phyloP scores from a whole-genome alignment of 2,329 filamentous ascomycete genomes.

The Neonectria magnoliae region DNA sequence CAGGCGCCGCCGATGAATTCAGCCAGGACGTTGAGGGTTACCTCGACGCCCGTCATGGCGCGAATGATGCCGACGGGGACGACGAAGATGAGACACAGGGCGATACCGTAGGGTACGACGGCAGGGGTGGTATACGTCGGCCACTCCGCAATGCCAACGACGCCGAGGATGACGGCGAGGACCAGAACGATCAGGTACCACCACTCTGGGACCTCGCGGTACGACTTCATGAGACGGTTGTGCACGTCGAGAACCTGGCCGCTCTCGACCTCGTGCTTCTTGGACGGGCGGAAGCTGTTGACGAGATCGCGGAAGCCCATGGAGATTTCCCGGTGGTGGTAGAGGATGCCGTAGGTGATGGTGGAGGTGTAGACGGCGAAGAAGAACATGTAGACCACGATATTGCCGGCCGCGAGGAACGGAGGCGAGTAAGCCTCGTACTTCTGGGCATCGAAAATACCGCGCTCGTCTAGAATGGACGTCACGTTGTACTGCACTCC shows the following conservation, averaged over 20 bases:
- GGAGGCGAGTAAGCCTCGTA: slow-evolving; percentile 55
- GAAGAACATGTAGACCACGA: slow-evolving; percentile 51
- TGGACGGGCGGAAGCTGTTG: slow-evolving; percentile 41
- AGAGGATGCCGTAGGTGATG: slow-evolving; percentile 53
- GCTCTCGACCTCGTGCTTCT: slow-evolving; percentile 35
- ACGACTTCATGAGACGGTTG: slow-evolving; percentile 57
- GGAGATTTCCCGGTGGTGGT: slow-evolving; percentile 52
- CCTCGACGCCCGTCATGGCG: slow-evolving; percentile 54
- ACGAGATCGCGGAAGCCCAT: slow-evolving; percentile 48
- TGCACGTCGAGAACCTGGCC: slow-evolving; percentile 51
- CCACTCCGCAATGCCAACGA: slow-evolving; percentile 49
- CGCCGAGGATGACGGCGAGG: slow-evolving; percentile 47
- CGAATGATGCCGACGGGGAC: slow-evolving; percentile 56
- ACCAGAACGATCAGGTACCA: slow-evolving; percentile 53
- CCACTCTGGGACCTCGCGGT: slow-evolving; percentile 60
- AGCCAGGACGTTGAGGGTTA: slow-evolving; percentile 57
- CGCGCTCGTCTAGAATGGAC: slow-evolving; percentile 45
- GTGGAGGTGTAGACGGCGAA: slow-evolving; percentile 54
- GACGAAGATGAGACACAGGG: slow-evolving; percentile 54
- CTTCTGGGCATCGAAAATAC: slow-evolving; percentile 49
- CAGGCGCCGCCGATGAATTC: slow-evolving; percentile 59
- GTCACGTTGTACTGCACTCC: slow-evolving; percentile 52
- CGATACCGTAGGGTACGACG: slow-evolving; percentile 56
- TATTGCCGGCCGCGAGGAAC: slow-evolving; percentile 51
- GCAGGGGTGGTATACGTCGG: slow-evolving; percentile 54